Conservation (phyloP, 2,329 filamentous ascomycete genomes). For the Chalara sp. region DNA sequence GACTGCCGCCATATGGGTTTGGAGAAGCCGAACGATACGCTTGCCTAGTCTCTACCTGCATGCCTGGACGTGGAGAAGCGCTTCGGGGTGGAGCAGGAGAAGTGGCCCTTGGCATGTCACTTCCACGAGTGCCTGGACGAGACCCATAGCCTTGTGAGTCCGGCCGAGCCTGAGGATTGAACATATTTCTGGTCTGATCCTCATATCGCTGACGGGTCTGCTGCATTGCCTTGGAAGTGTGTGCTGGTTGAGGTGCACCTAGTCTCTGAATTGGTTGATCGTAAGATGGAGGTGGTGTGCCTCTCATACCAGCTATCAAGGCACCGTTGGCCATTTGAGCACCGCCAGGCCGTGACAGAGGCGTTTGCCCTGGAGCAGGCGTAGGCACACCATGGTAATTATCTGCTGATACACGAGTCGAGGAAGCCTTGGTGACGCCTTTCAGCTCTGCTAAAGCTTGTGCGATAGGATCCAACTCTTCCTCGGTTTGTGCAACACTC, state of each 20-base stretch:
- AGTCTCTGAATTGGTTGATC: constrained; percentile 69
- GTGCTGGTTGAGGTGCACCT: constrained; percentile 83
- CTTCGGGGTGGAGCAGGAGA: constrained; percentile 65
- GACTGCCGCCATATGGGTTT: constrained; percentile 49
- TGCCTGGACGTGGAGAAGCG: constrained; percentile 54
- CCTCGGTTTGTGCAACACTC: constrained; percentile 37
- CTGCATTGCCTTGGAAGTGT: constrained; percentile 92
- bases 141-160: constrained; percentile 31
- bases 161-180: constrained; percentile 35
- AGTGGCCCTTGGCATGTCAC: constrained; percentile 49
- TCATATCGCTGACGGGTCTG: constrained; percentile 87
- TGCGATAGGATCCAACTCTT: constrained; percentile 81
- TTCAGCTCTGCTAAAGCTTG: constrained; percentile 89
- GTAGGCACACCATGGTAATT: constrained; percentile 90
- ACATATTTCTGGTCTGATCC: constrained; percentile 75
- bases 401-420: constrained; percentile 85
- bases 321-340: constrained; percentile 32
- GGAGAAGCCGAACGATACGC: constrained; percentile 49
- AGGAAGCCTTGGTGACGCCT: constrained; percentile 74
- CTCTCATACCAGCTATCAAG: constrained; percentile 52
- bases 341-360: constrained; percentile 37
- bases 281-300: constrained; percentile 83
- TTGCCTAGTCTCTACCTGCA: constrained; percentile 41
- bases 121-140: constrained; percentile 52
- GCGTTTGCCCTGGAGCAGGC: constrained; percentile 52